Conservation (phyloP, 192 early-diverging fungal species). For the Funneliformis mosseae region DNA sequence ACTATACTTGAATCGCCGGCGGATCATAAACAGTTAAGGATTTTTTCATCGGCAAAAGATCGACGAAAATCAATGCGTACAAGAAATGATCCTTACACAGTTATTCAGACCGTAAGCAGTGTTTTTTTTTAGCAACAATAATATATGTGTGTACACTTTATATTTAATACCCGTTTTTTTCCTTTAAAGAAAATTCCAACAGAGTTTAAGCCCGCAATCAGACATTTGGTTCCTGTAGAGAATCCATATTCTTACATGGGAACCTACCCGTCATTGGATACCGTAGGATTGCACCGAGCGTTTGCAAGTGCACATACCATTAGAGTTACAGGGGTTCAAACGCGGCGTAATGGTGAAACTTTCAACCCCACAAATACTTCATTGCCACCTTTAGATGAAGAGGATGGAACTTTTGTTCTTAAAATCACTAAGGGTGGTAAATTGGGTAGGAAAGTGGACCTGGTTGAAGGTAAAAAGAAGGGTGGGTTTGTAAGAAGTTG, state of each 20-base stretch:
- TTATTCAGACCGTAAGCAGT: conserved; percentile 47
- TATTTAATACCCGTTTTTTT: background rate
- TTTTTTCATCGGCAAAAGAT: conserved; percentile 21
- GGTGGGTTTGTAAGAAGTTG: conserved; percentile 62
- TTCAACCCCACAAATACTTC: conserved; percentile 6
- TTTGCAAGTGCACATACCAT: conserved; percentile 17
- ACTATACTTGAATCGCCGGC: conserved; percentile 34
- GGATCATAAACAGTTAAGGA: conserved; percentile 11
- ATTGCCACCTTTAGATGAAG: conserved; percentile 20
- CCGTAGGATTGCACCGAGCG: background rate
- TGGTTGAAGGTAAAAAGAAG: conserved; percentile 65
- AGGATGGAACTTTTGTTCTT: conserved; percentile 38
- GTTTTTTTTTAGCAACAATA: background rate
- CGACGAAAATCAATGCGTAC: conserved; percentile 36
- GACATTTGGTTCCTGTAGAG: conserved; percentile 11
- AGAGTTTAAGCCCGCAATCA: conserved; percentile 16
- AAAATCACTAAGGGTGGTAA: conserved; percentile 69
- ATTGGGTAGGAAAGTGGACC: conserved; percentile 73
- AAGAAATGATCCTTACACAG: conserved; percentile 43
- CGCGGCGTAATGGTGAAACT: conserved; percentile 4
- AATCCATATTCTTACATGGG: conserved; percentile 31
- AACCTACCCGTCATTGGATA: conserved; percentile 7
- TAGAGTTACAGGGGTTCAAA: conserved; percentile 18
- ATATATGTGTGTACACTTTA: background rate
- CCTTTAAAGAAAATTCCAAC: conserved; percentile 13